phyloP scores from a whole-genome alignment of 2,329 filamentous ascomycete genomes.

The Zymoseptoria crescenta region DNA sequence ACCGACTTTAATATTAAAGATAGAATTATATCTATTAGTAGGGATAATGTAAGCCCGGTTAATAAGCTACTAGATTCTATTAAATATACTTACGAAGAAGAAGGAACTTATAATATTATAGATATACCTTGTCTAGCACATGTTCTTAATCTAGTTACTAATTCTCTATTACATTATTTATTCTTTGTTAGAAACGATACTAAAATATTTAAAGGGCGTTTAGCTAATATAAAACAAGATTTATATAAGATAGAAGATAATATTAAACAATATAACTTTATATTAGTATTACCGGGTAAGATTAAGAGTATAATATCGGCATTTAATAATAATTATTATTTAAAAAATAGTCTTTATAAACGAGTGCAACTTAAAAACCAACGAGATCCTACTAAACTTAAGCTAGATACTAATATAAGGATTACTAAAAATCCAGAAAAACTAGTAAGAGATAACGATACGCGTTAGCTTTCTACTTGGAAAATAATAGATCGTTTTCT shows the following conservation, averaged over 20 bases:
- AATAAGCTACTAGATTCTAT: neutral
- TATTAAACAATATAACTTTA: neutral
- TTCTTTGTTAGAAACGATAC: neutral
- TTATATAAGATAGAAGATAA: neutral
- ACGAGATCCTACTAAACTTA: neutral
- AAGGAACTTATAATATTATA: neutral
- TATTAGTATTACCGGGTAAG: neutral
- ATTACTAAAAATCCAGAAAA: neutral
- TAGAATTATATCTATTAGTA: neutral
- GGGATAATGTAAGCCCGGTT: neutral
- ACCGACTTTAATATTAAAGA: neutral
- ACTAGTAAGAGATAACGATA: neutral
- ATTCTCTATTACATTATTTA: neutral
- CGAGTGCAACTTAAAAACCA: neutral
- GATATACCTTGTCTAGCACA: neutral
- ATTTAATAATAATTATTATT: neutral
- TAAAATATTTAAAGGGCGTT: neutral
- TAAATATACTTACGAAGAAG: neutral
- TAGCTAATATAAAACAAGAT: neutral
- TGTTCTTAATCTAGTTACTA: neutral
- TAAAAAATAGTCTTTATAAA: neutral
- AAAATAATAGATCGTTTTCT: neutral
- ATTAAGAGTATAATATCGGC: neutral
- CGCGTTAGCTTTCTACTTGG: neutral
- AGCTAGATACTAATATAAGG: neutral